Evolutionary conservation across 2,329 filamentous ascomycete genomes (phyloP), one percentile per base, ranked within the genome.

Genomic region (Hortaea sp.): DNA sequence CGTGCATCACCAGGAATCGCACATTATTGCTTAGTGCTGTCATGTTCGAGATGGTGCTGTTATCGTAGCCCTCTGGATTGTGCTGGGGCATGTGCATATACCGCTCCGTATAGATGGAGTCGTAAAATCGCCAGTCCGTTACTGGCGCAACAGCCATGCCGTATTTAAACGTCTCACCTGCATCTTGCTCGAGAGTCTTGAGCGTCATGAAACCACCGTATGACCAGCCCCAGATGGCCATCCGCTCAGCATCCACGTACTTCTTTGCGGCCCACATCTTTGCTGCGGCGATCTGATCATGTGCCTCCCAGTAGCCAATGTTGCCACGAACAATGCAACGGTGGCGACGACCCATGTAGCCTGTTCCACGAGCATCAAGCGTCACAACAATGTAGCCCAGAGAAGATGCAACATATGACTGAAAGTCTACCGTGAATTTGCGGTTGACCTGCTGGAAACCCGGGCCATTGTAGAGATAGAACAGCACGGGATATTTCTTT

Each of bases 221-320:
- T 52, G 87, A 94, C 92, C 92, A 98, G 41, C 92, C 92, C 92
- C 92, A 98, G 61, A 98, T 94, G 13, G 88, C 89, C 56, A 98
- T 79, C 45, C 85, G 80, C 5, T 79, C 74, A 28, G 77, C 72
- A 63, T 98, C 94, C 10, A 95, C 82, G 64, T 98, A 97, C 10
- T 76, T 67, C 62, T 88, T 90, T 34, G 72, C 70, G 0, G 84
- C 83, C 82, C 88, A 97, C 53, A 84, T 79, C 66, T 89, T 85
- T 1, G 88, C 41, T 7, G 13, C 85, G 28, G 82, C 85, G 54
- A 98, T 97, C 65, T 98, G 92, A 65, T 97, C 92, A 35, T 79
- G 74, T 0, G 90, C 79, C 70, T 98, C 92, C 62, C 82, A 87
- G 57, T 85, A 72, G 12, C 92, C 92, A 30, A 98, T 77, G 53